Evolutionary conservation across 2,329 filamentous ascomycete species (phyloP).

Genomic region (Colletotrichum euphorbiae): DNA sequence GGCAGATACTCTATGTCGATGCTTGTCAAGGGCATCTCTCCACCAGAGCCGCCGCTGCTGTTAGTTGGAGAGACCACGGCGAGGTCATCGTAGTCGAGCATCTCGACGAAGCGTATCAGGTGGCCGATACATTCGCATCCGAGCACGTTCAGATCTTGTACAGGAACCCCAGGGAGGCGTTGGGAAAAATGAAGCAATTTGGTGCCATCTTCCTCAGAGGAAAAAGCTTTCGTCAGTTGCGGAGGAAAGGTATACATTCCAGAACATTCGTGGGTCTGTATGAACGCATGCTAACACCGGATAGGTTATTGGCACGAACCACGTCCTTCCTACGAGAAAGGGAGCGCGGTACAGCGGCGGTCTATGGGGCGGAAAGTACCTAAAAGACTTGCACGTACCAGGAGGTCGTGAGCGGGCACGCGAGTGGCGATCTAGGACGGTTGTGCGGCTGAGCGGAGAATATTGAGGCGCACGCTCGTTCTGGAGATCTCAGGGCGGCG

Average conservation of each 20-base stretch:
- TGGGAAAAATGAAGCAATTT: conserved; percentile 63
- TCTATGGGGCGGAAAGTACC: conserved; percentile 66
- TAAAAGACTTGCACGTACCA: conserved; percentile 65
- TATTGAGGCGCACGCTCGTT: conserved; percentile 65
- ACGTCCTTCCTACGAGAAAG: conserved; percentile 62
- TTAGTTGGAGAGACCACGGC: conserved; percentile 58
- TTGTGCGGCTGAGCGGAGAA: conserved; percentile 63
- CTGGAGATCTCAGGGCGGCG: conserved; percentile 60
- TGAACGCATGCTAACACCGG: neutral
- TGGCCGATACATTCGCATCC: conserved; percentile 60
- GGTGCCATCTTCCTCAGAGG: conserved; percentile 63
- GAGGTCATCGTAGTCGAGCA: too few species aligned
- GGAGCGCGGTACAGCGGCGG: conserved; percentile 63
- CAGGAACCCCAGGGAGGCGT: conserved; percentile 56
- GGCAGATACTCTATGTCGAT: conserved; percentile 49
- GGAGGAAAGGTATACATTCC: conserved; percentile 59
- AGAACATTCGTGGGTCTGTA: neutral
- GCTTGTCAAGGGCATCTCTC: conserved; percentile 54
- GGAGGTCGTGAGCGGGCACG: conserved; percentile 56
- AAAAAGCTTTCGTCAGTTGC: conserved; percentile 64
- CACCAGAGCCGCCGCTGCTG: conserved; percentile 56
- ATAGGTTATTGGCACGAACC: conserved; percentile 65
- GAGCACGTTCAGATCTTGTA: conserved; percentile 67
- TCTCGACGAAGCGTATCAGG: conserved; percentile 55
- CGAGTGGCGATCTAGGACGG: conserved; percentile 59